Evolutionary conservation across 306 rosid species (phyloP).

Genomic region (Lablab purpureus): DNA sequence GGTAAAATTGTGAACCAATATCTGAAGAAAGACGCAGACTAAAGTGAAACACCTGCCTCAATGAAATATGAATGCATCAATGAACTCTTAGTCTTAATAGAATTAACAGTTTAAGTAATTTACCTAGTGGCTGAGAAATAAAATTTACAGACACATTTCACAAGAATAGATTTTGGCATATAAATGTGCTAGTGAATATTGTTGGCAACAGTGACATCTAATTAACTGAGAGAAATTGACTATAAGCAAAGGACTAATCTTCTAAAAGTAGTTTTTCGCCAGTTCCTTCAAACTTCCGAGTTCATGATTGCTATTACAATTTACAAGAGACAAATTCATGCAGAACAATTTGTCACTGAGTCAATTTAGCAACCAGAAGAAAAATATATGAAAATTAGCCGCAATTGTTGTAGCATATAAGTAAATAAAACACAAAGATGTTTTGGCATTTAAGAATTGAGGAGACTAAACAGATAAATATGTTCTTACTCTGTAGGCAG

Average conservation of each 20-base stretch:
- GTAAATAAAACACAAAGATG: no score
- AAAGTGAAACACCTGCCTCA: constrained; percentile 69
- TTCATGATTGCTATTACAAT: constrained; percentile 29
- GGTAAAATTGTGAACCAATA: constrained; percentile 52
- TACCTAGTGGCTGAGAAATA: constrained; percentile 17
- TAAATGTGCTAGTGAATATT: constrained; percentile 9
- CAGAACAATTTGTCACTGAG: neutral
- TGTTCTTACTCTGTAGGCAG: neutral
- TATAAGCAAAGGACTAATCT: constrained; percentile 23
- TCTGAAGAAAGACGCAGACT: constrained; percentile 73
- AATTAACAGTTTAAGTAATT: neutral
- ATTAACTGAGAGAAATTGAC: constrained; percentile 32
- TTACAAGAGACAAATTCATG: constrained; percentile 11
- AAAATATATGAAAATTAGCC: constrained; percentile 24
- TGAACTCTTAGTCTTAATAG: constrained; percentile 7
- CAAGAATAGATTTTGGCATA: constrained; percentile 15
- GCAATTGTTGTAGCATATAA: neutral
- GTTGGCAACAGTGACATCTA: constrained; percentile 18
- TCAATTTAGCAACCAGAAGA: neutral
- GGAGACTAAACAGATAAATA: no score
- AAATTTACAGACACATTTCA: constrained; percentile 13
- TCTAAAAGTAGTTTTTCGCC: constrained; percentile 3
- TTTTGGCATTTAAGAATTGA: no score
- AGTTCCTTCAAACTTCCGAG: constrained; percentile 16
- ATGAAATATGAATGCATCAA: constrained; percentile 34